Conservation (phyloP, 1,139 yeast genomes). For the Yamadazyma mexicana region DNA sequence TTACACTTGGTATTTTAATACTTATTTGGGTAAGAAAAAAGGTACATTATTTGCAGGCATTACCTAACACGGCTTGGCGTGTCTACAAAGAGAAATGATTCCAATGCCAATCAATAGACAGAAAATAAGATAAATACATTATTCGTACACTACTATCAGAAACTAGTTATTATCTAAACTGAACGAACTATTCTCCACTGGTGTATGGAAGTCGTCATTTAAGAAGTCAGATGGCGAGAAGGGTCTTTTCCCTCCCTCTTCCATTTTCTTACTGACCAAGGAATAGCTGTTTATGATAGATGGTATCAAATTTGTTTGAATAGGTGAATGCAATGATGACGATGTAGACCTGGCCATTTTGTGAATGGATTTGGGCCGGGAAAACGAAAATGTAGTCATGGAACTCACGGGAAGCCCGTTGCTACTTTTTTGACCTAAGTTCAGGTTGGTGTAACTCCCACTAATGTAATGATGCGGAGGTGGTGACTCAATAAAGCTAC, state of each 20-base stretch:
- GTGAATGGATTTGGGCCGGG: conserved; percentile 6
- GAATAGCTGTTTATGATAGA: conserved; percentile 44
- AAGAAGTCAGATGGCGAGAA: conserved; percentile 47
- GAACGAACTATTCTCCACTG: conserved; percentile 17
- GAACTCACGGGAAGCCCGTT: neutral
- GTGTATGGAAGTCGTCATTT: conserved; percentile 28
- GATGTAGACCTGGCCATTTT: conserved; percentile 10
- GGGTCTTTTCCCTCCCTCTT: conserved; percentile 35
- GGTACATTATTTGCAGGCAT: conserved; percentile 54
- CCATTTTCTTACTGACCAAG: conserved; percentile 37
- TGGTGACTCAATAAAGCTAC: conserved; percentile 14
- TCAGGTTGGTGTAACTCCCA: conserved; percentile 10
- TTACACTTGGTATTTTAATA: conserved; percentile 62
- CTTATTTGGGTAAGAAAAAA: conserved; percentile 71
- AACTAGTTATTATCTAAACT: conserved; percentile 6
- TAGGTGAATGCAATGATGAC: conserved; percentile 16
- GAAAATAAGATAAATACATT: no score
- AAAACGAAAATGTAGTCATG: conserved; percentile 4
- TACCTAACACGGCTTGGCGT: conserved; percentile 73
- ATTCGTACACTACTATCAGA: neutral
- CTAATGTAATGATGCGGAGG: conserved; percentile 28
- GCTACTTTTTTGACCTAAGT: conserved; percentile 1
- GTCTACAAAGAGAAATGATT: conserved; percentile 25
- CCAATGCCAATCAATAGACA: no score
- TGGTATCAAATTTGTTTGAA: conserved; percentile 41